Conservation (phyloP, 306 rosid genomes). For the Cucumis melo region DNA sequence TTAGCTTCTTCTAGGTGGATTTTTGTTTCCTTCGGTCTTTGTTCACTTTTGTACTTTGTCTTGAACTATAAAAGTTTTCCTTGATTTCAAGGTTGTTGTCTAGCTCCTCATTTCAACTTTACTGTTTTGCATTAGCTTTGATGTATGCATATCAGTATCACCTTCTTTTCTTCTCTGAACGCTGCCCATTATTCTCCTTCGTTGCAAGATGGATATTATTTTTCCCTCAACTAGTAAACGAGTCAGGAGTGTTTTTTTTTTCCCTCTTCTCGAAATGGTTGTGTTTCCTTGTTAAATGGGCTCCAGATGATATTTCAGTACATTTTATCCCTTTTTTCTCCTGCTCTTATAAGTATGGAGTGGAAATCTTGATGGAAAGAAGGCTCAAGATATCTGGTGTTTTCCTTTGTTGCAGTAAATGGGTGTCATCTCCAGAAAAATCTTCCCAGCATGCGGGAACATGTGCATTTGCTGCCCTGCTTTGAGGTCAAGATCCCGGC, state of each 20-base stretch:
- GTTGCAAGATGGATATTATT: background rate
- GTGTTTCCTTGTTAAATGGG: background rate
- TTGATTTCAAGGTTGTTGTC: background rate
- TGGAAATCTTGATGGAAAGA: background rate
- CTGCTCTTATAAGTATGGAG: background rate
- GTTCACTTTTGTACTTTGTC: background rate
- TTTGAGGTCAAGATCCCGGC: constrained; percentile 88
- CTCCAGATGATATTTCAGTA: background rate
- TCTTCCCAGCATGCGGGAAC: constrained; percentile 88
- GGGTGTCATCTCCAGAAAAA: constrained; percentile 85
- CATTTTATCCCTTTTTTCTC: background rate
- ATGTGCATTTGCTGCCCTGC: constrained; percentile 99
- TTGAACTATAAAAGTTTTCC: background rate
- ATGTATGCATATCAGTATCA: background rate
- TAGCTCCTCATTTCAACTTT: background rate
- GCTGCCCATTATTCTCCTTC: background rate
- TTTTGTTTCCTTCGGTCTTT: background rate
- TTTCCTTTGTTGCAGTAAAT: constrained; percentile 34
- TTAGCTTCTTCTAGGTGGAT: constrained; percentile 4
- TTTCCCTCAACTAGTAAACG: background rate
- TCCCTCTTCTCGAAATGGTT: background rate
- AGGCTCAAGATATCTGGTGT: constrained; percentile 3
- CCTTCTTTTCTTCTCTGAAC: background rate
- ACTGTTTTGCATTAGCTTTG: background rate
- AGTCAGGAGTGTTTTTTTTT: background rate